Evolutionary conservation across 2,329 filamentous ascomycete species (phyloP), one percentile per base, ranked within the genome.

Genomic region (Davidsoniella neocaledoniae): DNA sequence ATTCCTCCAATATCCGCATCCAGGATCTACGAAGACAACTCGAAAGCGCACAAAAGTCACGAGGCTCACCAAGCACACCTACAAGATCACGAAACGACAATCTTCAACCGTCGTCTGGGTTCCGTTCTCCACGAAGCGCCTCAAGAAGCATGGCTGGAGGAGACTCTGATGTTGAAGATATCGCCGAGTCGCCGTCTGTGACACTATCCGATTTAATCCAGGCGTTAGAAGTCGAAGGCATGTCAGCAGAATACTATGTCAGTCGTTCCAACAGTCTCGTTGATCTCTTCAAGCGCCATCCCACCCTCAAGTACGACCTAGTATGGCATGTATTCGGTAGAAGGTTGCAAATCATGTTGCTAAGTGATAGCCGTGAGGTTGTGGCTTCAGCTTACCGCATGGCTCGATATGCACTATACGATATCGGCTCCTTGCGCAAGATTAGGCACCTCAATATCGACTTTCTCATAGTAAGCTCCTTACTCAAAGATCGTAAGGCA

Each of bases 401-500:
- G 65, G 88, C 87, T 53, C 78, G 91, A 62, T 94, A 96, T 65
- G 85, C 90, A 46, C 91, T 98, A 56, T 94, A 90, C 9, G 91
- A 98, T 62, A 73, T 87, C 33, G 81, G 80, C 43, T 98, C 91
- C 2, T 71, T 98, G 21, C 83, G 85, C 61, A 94, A 81, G 46
- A 94, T 98, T 54, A 79, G 90, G 50, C 74, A 75, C 12, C 69
- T 96, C 17, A 88, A 95, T 57, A 96, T 87, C 0, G 93, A 98
- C 62, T 90, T 86, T 58, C 71, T 96, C 17, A 88, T 95, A 25
- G 86, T 94, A 38, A 72, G 90, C 54, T 96, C 91, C 1, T 69
- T 98, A 33, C 86, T 93, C 56, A 96, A 96, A 62, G 91, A 96
- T 62, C 83, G 84, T 60, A 96, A 95, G 63, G 86, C 90, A n/a